Evolutionary conservation across 345 rosid genomes (phyloP), one percentile per base, ranked within the genome.

Genomic region (Aquilaria yunnanensis): DNA sequence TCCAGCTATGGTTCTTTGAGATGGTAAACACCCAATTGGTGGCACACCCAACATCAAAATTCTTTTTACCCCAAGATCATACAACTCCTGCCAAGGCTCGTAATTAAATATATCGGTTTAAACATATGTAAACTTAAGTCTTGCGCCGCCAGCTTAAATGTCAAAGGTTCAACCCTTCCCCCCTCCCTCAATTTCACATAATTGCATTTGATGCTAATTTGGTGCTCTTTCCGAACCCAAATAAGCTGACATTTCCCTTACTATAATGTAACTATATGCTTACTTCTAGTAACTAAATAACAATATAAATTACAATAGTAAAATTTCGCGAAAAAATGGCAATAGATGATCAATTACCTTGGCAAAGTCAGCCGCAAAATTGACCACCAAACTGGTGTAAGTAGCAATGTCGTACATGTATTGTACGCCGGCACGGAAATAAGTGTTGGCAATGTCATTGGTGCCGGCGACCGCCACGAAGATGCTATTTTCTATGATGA

Each of bases 21-120:
- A 72, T 41, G 98, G 93, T 46, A 84, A 52, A 56, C 96, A 87
- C 10, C 98, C 96, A 12, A 87, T 59, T 43, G 89, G 86, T 8
- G 93, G 88, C 67, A 77, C 50, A 53, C 88, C 52, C 7, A 84
- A 5, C 1, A 84, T 73, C 54, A 68, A 85, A 14, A 87, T 34
- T 51, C 81, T 82, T 70, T 88, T 80, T 11, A 85, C 91, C 67
- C 96, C 96, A 1, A 77, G 10, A 51, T 63, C 72, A 56, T 79
- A 68, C 0, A 88, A 74, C 41, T 79, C 88, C 92, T 88, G 71
- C 60, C 47, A n/a, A 58, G 23, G 23, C 23, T 23, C 23, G 23
- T 23, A 23, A 23, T 23, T 23, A 23, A 23, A 23, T 23, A 23
- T 23, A 23, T 23, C 23, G 23, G 23, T 23, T 23, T 23, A 23